These are phyloP conservation scores for Dysphania ambrosioides DNA, from an alignment of 148 eudicot genomes.

Conservation along the genomic window DNA sequence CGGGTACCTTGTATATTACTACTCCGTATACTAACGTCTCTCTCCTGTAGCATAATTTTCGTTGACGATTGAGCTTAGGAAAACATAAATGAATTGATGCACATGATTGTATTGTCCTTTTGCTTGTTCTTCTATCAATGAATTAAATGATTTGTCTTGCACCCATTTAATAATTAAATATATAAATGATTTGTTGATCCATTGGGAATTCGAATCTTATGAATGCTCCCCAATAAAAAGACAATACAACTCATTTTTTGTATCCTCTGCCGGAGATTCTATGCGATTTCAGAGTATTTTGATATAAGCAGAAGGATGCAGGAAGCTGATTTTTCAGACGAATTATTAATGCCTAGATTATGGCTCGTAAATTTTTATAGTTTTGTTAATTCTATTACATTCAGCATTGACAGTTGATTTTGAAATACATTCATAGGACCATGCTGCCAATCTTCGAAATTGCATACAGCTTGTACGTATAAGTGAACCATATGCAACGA, in stretches of 20 bases:
- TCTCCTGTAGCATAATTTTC: background rate
- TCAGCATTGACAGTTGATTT: constrained; percentile 2
- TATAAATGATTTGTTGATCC: constrained; percentile 3
- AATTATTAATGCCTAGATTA: constrained; percentile 27
- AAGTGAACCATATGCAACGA: background rate
- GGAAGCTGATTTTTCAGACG: constrained; percentile 21
- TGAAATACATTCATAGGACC: no score
- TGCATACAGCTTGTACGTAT: background rate
- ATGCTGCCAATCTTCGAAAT: no score
- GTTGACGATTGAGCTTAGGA: background rate
- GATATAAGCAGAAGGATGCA: constrained; percentile 20
- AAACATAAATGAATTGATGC: constrained; percentile 1
- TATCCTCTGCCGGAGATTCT: background rate
- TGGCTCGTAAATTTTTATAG: background rate
- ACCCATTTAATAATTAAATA: background rate
- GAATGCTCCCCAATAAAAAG: constrained; percentile 12
- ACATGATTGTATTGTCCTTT: constrained; percentile 14
- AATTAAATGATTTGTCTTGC: constrained; percentile 9
- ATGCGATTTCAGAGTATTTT: background rate
- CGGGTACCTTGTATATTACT: constrained; percentile 22
- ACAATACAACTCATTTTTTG: constrained; percentile 21
- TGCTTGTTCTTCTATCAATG: constrained; percentile 9
- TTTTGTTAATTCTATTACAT: background rate
- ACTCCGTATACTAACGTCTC: background rate
- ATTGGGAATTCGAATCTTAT: constrained; percentile 4